Conservation (phyloP, 331 rosid genomes). For the Arachis monticola region DNA sequence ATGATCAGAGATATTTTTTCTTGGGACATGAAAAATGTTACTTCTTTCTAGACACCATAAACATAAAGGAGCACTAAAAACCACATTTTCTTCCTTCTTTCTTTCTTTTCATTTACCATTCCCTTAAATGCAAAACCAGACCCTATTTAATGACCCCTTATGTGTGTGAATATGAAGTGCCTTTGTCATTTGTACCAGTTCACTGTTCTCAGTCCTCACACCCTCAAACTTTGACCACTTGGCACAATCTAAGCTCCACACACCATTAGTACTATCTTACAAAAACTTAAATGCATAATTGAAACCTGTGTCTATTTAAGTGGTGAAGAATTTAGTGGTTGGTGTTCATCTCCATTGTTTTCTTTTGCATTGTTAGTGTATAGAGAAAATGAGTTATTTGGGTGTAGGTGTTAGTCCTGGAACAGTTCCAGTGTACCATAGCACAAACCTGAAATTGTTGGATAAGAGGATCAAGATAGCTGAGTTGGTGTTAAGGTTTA, state of each 20-base stretch:
- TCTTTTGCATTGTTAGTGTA: background rate
- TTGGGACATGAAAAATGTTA: constrained; percentile 55
- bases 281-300: background rate
- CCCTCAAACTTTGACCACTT: constrained; percentile 56
- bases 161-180: constrained; percentile 35
- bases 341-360: constrained; percentile 9
- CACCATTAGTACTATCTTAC: constrained; percentile 40
- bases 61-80: constrained; percentile 40
- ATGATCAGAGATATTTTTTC: constrained; percentile 38
- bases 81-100: constrained; percentile 30
- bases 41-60: constrained; percentile 44
- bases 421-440: constrained; percentile 65
- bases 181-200: constrained; percentile 24
- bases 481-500: constrained; percentile 73
- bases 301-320: constrained; percentile 41
- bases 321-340: constrained; percentile 9
- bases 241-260: constrained; percentile 39
- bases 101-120: constrained; percentile 30
- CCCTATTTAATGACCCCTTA: constrained; percentile 42
- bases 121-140: constrained; percentile 53
- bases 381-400: constrained; percentile 60
- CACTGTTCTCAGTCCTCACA: constrained; percentile 36
- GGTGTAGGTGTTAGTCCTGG: constrained; percentile 88
- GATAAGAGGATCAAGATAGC: constrained; percentile 66
- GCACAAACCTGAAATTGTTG: constrained; percentile 51